phyloP scores from a whole-genome alignment of 2,329 filamentous ascomycete species.

The Epicoccum nigrum region DNA sequence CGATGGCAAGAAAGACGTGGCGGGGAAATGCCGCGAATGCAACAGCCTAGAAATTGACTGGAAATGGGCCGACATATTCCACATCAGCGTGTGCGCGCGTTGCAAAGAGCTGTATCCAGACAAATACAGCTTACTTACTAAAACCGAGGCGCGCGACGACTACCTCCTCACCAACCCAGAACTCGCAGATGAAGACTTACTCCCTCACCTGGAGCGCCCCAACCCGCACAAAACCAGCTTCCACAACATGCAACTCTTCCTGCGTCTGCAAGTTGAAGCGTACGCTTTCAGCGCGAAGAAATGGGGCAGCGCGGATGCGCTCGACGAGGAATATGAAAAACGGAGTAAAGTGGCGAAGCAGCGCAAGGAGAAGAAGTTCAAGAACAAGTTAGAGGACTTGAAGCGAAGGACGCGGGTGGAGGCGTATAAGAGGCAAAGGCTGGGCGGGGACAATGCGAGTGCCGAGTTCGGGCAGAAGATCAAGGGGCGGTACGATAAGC shows the following conservation, averaged over 20 bases:
- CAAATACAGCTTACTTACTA: conserved; percentile 93
- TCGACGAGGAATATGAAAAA: conserved; percentile 87
- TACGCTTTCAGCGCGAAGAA: conserved; percentile 83
- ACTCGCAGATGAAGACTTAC: conserved; percentile 82
- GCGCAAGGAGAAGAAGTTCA: conserved; percentile 90
- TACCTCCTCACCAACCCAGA: conserved; percentile 95
- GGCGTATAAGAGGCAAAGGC: conserved; percentile 70
- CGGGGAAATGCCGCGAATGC: conserved; percentile 85
- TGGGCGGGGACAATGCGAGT: conserved; percentile 44
- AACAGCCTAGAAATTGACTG: conserved; percentile 86
- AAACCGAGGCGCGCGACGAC: conserved; percentile 94
- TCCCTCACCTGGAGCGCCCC: conserved; percentile 85
- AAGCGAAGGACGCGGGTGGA: conserved; percentile 95
- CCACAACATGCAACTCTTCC: conserved; percentile 98
- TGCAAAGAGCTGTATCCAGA: conserved; percentile 93
- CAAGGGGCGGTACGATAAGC: conserved; percentile 65
- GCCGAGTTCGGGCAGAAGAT: conserved; percentile 77
- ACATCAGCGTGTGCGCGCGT: conserved; percentile 72
- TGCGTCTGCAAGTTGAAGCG: conserved; percentile 91
- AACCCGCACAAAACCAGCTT: conserved; percentile 96
- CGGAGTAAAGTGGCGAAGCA: conserved; percentile 80
- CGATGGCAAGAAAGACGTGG: conserved; percentile 47
- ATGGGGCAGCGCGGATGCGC: conserved; percentile 84
- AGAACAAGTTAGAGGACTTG: conserved; percentile 82
- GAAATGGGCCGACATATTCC: conserved; percentile 89